Evolutionary conservation across 306 rosid species (phyloP), one percentile per base, ranked within the genome.

Genomic region (Quercus aquifolioides): DNA sequence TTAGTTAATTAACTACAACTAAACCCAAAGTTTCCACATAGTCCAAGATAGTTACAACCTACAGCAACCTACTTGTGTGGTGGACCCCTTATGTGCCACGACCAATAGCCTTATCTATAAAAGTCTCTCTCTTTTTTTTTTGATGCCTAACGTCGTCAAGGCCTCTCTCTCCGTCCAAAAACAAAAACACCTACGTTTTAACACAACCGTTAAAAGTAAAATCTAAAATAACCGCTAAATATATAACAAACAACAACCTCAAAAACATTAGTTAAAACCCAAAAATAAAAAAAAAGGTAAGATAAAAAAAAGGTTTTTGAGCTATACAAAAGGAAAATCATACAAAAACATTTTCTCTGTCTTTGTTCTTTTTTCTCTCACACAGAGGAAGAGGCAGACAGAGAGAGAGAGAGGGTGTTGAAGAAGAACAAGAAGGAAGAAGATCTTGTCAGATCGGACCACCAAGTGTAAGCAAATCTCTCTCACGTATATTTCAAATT

Each of bases 381-480:
- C 41, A 41, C 31, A 20, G 19, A 69, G 35, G 26, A 31, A 54
- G 28, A 55, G 79, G 55, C 59, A 51, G 52, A 26, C 3, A 20
- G 74, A 31, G 55, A 54, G 74, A 31, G 55, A 54, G 55, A 54
- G 69, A 20, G 19, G 33, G 76, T 17, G 86, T 15, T 31, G 75
- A 60, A 57, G 68, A 68, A 79, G 18, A n/a, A 26, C 30, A 55
- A 69, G 81, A 69, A 69, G 75, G 75, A 62, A 72, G 85, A 71
- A 90, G 89, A 92, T 90, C 94, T 86, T 83, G 85, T 76, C 90
- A 88, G 94, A 91, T 94, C 92, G 82, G 79, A 63, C 54, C 78
- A 78, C 73, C 75, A 78, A 43, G 69, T 74, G 84, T 62, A 73
- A 82, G 85, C 84, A 38, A 68, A 76, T 51, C 70, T 86, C 77